Conservation (phyloP, 1,284 basidiomycete genomes). For the Ceratobasidium sp. region DNA sequence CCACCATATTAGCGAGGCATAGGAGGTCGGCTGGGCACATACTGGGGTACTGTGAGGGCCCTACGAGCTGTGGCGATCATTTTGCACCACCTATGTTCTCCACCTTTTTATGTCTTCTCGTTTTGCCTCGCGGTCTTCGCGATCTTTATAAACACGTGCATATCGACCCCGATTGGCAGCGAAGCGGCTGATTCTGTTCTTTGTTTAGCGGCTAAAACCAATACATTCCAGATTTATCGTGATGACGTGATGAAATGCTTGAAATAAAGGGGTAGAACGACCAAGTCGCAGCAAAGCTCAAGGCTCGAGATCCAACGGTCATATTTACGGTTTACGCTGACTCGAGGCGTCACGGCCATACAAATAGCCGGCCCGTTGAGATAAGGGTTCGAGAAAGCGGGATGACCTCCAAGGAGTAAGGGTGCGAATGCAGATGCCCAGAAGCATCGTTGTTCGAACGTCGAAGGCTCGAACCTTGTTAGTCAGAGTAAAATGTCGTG, state of each 20-base stretch:
- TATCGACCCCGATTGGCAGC: slow-evolving; percentile 34
- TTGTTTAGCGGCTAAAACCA: slow-evolving; percentile 19
- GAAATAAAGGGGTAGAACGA: background rate
- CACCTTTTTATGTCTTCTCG: slow-evolving; percentile 19
- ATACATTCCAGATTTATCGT: slow-evolving; percentile 1
- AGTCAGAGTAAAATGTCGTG: slow-evolving; percentile 5
- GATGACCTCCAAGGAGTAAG: slow-evolving; percentile 1
- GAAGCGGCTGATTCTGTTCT: slow-evolving; percentile 32
- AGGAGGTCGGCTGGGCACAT: background rate
- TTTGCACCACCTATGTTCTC: background rate
- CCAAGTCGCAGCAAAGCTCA: background rate
- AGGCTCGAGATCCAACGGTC: background rate
- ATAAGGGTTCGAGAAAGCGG: slow-evolving; percentile 13
- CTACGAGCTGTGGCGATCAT: background rate
- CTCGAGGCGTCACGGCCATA: background rate
- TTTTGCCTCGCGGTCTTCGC: slow-evolving; percentile 30
- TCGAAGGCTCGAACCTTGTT: slow-evolving; percentile 4
- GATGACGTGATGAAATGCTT: slow-evolving; percentile 15
- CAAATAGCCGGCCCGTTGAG: background rate
- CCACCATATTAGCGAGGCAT: background rate
- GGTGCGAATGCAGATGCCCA: background rate
- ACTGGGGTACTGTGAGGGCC: background rate
- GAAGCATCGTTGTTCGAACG: slow-evolving; percentile 19
- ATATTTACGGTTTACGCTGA: background rate
- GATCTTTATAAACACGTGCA: slow-evolving; percentile 30